Percentiles rank a stretch among this genome's conserved stretches.
phyloP scores from a whole-genome alignment of 1,284 basidiomycete genomes.

The Athelia sp. region DNA sequence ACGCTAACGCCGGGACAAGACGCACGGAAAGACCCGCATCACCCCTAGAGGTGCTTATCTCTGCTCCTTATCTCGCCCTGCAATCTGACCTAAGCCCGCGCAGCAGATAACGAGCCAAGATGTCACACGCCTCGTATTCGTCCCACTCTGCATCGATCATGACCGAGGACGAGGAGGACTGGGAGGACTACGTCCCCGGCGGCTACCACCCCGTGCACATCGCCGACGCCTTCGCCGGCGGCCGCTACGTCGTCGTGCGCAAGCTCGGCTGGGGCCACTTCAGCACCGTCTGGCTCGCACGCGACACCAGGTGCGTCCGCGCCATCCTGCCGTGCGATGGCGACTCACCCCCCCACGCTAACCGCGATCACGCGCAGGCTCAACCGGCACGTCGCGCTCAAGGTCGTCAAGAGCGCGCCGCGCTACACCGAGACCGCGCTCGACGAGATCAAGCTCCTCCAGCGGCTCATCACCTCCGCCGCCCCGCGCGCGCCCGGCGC shows the following conservation, averaged over 20 bases:
- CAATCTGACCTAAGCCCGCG: no score
- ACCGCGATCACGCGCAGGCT: constrained; percentile 46
- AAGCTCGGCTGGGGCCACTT: constrained; percentile 99
- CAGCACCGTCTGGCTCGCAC: constrained; percentile 90
- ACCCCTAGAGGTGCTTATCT: no score
- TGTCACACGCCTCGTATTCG: constrained; percentile 45
- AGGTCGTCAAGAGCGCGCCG: constrained; percentile 97
- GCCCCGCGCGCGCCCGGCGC: no score
- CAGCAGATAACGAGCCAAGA: constrained; percentile 7
- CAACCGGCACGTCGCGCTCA: constrained; percentile 95
- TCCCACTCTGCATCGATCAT: constrained; percentile 46
- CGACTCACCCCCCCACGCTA: constrained; percentile 3
- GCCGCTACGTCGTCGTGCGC: constrained; percentile 86
- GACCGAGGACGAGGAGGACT: constrained; percentile 80
- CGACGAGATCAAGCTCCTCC: constrained; percentile 97
- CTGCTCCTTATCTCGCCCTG: no score
- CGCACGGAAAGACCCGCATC: no score
- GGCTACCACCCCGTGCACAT: constrained; percentile 97
- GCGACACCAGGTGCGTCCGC: constrained; percentile 78
- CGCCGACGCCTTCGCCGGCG: constrained; percentile 88
- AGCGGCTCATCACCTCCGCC: constrained; percentile 86
- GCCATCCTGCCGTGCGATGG: constrained; percentile 5
- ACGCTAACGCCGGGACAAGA: no score
- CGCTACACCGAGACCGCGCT: constrained; percentile 97
- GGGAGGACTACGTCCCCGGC: constrained; percentile 86